phyloP scores from a whole-genome alignment of 2,329 filamentous ascomycete genomes.

The Fusarium irregulare region DNA sequence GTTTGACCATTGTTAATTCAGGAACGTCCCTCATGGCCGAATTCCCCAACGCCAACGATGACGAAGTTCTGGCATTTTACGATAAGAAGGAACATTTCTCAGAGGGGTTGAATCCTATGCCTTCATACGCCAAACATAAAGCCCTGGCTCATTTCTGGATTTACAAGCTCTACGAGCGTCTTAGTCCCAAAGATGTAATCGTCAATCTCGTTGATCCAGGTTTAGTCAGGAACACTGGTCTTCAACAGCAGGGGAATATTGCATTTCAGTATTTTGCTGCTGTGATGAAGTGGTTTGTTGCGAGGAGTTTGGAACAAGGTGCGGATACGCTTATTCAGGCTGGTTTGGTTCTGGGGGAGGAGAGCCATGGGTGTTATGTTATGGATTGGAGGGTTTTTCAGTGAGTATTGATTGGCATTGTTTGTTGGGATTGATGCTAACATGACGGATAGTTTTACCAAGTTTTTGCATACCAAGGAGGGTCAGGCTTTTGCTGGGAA shows the following conservation, averaged over 20 bases:
- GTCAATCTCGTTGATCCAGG: constrained; percentile 62
- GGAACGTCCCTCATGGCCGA: constrained; percentile 41
- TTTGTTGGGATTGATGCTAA: too few relatives aligned
- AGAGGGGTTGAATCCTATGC: constrained; percentile 1
- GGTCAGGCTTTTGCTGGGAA: constrained; percentile 50
- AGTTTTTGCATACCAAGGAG: constrained; percentile 50
- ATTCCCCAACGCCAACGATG: constrained; percentile 40
- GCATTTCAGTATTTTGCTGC: constrained; percentile 21
- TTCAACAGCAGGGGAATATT: constrained; percentile 50
- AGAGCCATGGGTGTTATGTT: constrained; percentile 41
- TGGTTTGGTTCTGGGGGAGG: constrained; percentile 36
- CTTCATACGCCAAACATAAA: constrained; percentile 47
- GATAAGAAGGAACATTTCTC: constrained; percentile 47
- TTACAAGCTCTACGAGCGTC: constrained; percentile 51
- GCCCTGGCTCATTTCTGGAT: constrained; percentile 52
- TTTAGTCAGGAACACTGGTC: constrained; percentile 55
- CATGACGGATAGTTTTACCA: constrained; percentile 40
- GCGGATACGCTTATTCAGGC: constrained; percentile 40
- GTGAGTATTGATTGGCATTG: constrained; percentile 27
- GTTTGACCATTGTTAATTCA: constrained; percentile 49
- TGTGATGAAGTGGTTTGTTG: constrained; percentile 21
- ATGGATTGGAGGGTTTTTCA: constrained; percentile 43
- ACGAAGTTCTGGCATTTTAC: constrained; percentile 45
- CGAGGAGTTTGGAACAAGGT: constrained; percentile 27
- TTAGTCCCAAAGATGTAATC: constrained; percentile 55